Percentiles rank a stretch among this genome's conserved stretches.
Evolutionary conservation across 805 yeast genomes (phyloP).

Genomic region (Ascoidea asiatica): DNA sequence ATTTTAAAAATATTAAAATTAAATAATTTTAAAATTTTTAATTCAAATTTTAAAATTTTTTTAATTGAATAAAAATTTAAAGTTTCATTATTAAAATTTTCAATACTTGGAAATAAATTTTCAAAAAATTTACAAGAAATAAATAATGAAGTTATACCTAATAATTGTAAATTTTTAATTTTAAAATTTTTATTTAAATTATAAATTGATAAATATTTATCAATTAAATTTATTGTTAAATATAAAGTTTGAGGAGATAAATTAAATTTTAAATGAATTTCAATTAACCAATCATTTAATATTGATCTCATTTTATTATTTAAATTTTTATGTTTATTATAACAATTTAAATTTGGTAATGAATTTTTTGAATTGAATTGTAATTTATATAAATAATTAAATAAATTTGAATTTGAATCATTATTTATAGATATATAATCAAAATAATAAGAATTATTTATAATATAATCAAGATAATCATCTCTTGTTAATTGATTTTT

Average conservation of each 20-base stretch:
- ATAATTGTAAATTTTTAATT: constrained; percentile 72
- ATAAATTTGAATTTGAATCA: background rate
- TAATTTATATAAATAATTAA: too few species aligned
- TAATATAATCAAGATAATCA: background rate
- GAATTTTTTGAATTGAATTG: constrained; percentile 52
- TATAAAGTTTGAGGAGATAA: constrained; percentile 83
- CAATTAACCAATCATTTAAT: constrained; percentile 87
- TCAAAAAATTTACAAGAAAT: constrained; percentile 95
- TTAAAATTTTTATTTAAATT: constrained; percentile 59
- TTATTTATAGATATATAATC: background rate
- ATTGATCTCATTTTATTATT: constrained; percentile 87
- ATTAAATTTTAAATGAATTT: constrained; percentile 80
- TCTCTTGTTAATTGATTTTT: background rate
- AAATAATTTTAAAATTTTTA: too few species aligned
- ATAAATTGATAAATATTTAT: constrained; percentile 55
- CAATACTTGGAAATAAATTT: constrained; percentile 85
- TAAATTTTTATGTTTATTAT: constrained; percentile 75
- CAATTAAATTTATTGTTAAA: constrained; percentile 79
- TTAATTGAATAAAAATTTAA: too few species aligned
- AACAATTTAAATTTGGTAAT: constrained; percentile 72
- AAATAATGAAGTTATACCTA: constrained; percentile 89
- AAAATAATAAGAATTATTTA: background rate
- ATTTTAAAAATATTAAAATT: too few species aligned
- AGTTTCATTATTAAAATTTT: constrained; percentile 14
- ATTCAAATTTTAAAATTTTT: background rate